A percentile compares a stretch with the other conserved stretches of the same genome.
phyloP scores from a whole-genome alignment of 2,329 filamentous ascomycete genomes.

The Aspergillus sp. region DNA sequence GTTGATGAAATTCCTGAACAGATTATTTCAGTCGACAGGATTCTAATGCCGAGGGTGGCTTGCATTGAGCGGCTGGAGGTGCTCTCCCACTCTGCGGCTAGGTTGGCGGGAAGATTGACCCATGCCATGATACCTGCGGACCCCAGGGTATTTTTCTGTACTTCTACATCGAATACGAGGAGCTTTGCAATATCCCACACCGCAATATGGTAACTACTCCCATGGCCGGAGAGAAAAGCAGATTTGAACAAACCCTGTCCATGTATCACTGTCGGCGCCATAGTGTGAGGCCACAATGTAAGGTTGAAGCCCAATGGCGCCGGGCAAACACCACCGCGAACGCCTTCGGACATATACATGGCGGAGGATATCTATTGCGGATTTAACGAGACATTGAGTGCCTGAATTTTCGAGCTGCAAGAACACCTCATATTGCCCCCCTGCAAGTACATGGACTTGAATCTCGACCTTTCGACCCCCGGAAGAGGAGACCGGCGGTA shows the following conservation, averaged over 20 bases:
- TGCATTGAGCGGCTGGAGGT: not conserved
- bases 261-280: slow-evolving; percentile 5
- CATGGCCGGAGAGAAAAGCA: not conserved
- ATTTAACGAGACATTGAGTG: not conserved
- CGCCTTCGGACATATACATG: not conserved
- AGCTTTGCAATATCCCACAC: slow-evolving; percentile 3
- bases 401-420: not conserved
- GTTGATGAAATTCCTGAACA: not conserved
- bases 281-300: not conserved
- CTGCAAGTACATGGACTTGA: not conserved
- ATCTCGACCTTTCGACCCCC: not conserved
- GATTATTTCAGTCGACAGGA: not conserved
- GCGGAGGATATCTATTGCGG: not conserved
- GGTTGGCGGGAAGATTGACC: not conserved
- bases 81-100: not conserved
- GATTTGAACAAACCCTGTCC: slow-evolving; percentile 4
- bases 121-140: not conserved
- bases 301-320: not conserved
- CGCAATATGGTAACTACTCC: slow-evolving; percentile 8
- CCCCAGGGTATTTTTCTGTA: not conserved
- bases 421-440: not conserved
- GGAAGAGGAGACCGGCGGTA: not conserved
- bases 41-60: not conserved
- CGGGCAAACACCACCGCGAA: not conserved
- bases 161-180: not conserved